phyloP scores from a whole-genome alignment of 23 red algal species.

The Gracilaria gracilis region DNA sequence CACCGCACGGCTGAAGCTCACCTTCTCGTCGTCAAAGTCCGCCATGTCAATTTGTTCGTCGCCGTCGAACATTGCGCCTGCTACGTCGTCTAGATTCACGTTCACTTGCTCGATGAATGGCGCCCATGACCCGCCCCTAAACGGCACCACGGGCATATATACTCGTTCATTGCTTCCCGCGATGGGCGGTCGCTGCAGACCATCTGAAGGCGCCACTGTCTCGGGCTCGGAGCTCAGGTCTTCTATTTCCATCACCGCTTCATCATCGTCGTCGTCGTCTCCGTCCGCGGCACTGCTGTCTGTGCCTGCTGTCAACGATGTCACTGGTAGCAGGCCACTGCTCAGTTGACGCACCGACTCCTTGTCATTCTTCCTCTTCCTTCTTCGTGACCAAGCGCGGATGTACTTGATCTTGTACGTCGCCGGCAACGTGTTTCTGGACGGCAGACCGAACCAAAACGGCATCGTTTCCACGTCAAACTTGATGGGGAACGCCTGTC shows the following conservation, averaged over 20 bases:
- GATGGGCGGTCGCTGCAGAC: conserved; percentile 64
- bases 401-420: conserved; percentile 71
- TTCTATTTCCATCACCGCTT: conserved; percentile 31
- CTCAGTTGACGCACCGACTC: not conserved
- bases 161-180: conserved; percentile 62
- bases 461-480: conserved; percentile 77
- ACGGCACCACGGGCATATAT: conserved; percentile 45
- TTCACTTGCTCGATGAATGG: conserved; percentile 23
- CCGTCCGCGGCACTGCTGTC: not conserved
- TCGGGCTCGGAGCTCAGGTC: conserved; percentile 11
- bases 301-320: not conserved
- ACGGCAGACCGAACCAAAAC: conserved; percentile 76
- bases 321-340: not conserved
- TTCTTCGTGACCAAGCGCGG: conserved; percentile 57
- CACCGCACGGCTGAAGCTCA: not conserved
- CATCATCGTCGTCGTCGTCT: conserved; percentile 45
- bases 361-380: not conserved
- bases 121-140: conserved; percentile 32
- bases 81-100: conserved; percentile 37
- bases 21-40: conserved; percentile 43
- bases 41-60: conserved; percentile 37
- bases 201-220: conserved; percentile 42
- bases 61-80: conserved; percentile 6
- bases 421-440: conserved; percentile 30
- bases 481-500: conserved; percentile 66